Percentiles rank a stretch among this genome's conserved stretches.
These are phyloP conservation scores for Solanum corneliomulleri DNA, from an alignment of 257 asterid genomes.

Conservation along the genomic window DNA sequence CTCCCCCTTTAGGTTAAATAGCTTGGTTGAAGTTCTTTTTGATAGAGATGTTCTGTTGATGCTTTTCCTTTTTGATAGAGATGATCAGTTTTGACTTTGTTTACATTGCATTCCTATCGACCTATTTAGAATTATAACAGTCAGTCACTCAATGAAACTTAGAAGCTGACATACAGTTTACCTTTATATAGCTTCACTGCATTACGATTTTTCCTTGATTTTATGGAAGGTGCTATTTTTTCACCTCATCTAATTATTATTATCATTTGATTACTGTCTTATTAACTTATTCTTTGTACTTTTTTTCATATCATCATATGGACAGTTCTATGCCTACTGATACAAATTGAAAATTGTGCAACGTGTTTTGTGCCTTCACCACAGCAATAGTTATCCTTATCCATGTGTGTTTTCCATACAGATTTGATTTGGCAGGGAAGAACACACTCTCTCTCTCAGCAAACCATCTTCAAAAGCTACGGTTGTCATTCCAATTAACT, in stretches of 20 bases:
- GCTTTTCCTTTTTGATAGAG: neutral
- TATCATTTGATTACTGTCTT: neutral
- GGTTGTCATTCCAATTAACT: constrained; percentile 52
- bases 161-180: neutral
- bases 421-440: constrained; percentile 51
- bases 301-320: neutral
- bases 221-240: neutral
- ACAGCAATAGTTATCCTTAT: neutral
- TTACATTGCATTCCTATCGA: neutral
- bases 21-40: neutral
- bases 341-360: neutral
- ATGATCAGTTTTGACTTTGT: neutral
- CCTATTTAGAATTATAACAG: neutral
- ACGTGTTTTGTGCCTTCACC: neutral
- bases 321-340: neutral
- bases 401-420: constrained; percentile 10
- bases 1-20: neutral
- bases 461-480: constrained; percentile 90
- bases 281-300: neutral
- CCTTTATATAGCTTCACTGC: neutral
- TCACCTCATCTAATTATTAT: neutral
- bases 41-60: neutral
- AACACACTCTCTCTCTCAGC: constrained; percentile 59
- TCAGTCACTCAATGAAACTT: neutral
- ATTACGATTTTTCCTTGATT: neutral